Percentiles rank a stretch among this genome's conserved stretches.
phyloP scores from a whole-genome alignment of 768 basidiomycete species.

The Psilocybe cubensis region DNA sequence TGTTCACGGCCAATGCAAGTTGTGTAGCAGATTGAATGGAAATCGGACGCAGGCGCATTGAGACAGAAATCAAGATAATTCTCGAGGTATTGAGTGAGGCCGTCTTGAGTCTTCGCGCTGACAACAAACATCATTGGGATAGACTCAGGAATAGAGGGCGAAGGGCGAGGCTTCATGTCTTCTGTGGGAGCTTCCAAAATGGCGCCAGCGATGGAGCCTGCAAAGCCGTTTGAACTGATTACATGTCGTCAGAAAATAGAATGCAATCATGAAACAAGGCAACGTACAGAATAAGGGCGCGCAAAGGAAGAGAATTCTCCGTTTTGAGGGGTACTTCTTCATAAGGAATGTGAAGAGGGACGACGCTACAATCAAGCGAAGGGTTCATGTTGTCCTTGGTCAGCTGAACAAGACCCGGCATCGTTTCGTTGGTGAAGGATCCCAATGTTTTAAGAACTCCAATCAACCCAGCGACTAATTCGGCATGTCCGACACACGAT shows the following conservation, averaged over 20 bases:
- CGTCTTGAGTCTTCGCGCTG: slow-evolving; percentile 35
- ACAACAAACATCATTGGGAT: slow-evolving; percentile 34
- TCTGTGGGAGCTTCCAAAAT: slow-evolving; percentile 32
- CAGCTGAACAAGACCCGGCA: slow-evolving; percentile 37
- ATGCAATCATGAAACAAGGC: background rate
- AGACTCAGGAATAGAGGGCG: slow-evolving; percentile 17
- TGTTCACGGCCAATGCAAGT: slow-evolving; percentile 38
- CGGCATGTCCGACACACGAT: slow-evolving; percentile 37
- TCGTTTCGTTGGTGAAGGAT: slow-evolving; percentile 26
- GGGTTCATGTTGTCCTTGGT: slow-evolving; percentile 34
- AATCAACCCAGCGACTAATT: slow-evolving; percentile 33
- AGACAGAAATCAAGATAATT: slow-evolving; percentile 36
- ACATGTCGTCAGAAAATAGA: slow-evolving; percentile 3
- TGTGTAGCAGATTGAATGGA: slow-evolving; percentile 38
- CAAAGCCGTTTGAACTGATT: slow-evolving; percentile 39
- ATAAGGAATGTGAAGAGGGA: slow-evolving; percentile 33
- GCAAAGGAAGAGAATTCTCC: slow-evolving; percentile 20
- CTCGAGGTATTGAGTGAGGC: slow-evolving; percentile 30
- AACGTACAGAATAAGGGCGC: slow-evolving; percentile 33
- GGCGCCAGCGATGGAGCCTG: slow-evolving; percentile 37
- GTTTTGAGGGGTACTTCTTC: slow-evolving; percentile 22
- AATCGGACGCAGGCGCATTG: slow-evolving; percentile 22
- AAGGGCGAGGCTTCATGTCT: slow-evolving; percentile 14
- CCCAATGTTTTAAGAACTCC: slow-evolving; percentile 34
- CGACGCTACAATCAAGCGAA: slow-evolving; percentile 31